Evolutionary conservation across 2,329 filamentous ascomycete genomes (phyloP).

Genomic region (Penicillium rolfsii): DNA sequence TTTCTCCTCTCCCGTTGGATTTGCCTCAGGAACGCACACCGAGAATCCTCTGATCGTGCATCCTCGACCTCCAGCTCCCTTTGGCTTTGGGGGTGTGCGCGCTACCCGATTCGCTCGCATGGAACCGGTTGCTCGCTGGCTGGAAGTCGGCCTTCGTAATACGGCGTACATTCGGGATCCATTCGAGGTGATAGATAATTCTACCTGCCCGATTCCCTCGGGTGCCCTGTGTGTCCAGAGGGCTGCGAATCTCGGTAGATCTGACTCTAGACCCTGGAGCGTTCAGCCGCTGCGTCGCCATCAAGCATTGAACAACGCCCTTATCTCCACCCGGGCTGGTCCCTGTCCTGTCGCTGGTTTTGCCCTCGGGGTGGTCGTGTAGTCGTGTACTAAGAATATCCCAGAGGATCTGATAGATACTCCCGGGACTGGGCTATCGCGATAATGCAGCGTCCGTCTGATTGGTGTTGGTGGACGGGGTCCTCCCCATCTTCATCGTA

Average conservation of each 20-base stretch:
- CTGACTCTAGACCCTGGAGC: neutral
- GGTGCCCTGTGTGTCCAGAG: neutral
- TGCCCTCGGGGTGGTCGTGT: too few relatives aligned
- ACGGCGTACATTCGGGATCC: neutral
- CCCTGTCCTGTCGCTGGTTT: neutral
- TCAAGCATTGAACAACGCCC: neutral
- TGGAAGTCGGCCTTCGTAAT: neutral
- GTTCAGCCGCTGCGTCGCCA: too few relatives aligned
- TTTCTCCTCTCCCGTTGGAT: neutral
- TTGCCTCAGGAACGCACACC: neutral
- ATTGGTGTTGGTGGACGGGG: neutral
- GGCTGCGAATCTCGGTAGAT: neutral
- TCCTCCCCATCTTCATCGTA: neutral
- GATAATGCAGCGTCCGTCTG: neutral
- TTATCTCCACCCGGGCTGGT: neutral
- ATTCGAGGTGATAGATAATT: too few relatives aligned
- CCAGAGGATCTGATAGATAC: too few relatives aligned
- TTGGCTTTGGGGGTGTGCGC: neutral
- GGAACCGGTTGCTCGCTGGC: neutral
- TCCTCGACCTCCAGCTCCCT: neutral
- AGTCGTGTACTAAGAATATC: slow-evolving; percentile 1
- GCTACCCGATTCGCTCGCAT: slow-evolving; percentile 1
- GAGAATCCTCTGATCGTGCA: neutral
- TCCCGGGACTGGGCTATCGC: neutral
- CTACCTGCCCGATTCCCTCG: too few relatives aligned